Conservation (phyloP, 2,329 filamentous ascomycete species). For the Fusarium chaquense region DNA sequence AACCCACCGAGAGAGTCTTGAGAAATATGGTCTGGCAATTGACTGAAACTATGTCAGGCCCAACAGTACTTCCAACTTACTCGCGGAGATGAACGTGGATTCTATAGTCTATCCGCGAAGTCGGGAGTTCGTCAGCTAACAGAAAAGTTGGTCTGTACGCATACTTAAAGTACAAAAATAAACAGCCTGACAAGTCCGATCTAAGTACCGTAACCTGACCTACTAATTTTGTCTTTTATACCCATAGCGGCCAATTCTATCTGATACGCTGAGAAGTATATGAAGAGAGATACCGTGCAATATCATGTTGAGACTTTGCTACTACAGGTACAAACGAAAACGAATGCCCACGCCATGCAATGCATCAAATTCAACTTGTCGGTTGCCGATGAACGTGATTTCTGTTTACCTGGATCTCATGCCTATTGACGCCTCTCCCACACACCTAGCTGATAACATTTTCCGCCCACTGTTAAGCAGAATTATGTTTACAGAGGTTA, state of each 20-base stretch:
- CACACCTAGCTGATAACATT: background rate
- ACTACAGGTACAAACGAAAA: conserved; percentile 25
- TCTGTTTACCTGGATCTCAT: conserved; percentile 11
- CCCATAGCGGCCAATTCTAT: no score
- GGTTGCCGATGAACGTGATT: conserved; percentile 8
- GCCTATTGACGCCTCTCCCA: conserved; percentile 28
- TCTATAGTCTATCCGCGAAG: background rate
- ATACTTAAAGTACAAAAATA: no score
- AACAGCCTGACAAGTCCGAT: no score
- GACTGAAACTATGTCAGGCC: background rate
- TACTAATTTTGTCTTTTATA: no score
- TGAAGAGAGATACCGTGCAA: conserved; percentile 11
- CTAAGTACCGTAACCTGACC: no score
- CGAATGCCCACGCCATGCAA: conserved; percentile 38
- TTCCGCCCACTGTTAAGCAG: background rate
- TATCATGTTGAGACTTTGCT: conserved; percentile 2
- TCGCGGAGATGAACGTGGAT: background rate
- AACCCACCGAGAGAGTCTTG: background rate
- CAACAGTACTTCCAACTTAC: background rate
- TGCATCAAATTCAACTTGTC: conserved; percentile 31
- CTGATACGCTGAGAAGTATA: background rate
- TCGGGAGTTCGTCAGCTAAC: background rate
- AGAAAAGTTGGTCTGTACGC: no score
- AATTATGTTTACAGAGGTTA: conserved; percentile 44
- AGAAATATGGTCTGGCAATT: background rate